These are phyloP conservation scores for Thelonectria rubi DNA, from an alignment of 2,329 filamentous ascomycete species.

Conservation along the genomic window DNA sequence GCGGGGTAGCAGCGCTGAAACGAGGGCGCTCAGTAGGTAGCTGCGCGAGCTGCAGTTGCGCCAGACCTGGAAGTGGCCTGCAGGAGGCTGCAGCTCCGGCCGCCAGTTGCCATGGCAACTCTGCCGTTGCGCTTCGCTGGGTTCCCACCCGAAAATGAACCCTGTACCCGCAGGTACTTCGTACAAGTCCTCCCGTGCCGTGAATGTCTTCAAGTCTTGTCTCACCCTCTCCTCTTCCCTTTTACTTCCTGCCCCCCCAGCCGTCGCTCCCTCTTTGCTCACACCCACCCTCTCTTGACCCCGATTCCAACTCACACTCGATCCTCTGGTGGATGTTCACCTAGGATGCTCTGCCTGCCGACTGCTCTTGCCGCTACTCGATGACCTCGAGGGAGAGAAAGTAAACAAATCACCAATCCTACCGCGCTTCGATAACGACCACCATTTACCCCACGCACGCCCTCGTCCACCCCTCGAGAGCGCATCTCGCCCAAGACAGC, in stretches of 20 bases:
- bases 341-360: slow-evolving; percentile 39
- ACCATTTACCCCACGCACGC: slow-evolving; percentile 19
- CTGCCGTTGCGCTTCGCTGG: slow-evolving; percentile 11
- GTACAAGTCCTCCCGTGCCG: slow-evolving; percentile 18
- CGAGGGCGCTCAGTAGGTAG: slow-evolving; percentile 31
- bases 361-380: slow-evolving; percentile 37
- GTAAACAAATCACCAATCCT: slow-evolving; percentile 35
- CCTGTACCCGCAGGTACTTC: not conserved
- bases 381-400: slow-evolving; percentile 43
- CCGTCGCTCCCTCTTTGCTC: slow-evolving; percentile 1
- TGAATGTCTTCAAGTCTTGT: slow-evolving; percentile 40
- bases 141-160: slow-evolving; percentile 5
- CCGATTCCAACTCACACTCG: not conserved
- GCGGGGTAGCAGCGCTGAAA: slow-evolving; percentile 41
- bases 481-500: slow-evolving; percentile 12
- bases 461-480: not conserved
- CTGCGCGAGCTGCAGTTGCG: no score
- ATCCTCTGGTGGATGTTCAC: slow-evolving; percentile 21
- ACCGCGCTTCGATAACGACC: slow-evolving; percentile 29
- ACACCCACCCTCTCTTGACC: slow-evolving; percentile 22
- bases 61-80: no score
- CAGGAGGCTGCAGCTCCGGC: slow-evolving; percentile 27
- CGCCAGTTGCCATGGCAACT: slow-evolving; percentile 40
- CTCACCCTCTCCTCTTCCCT: slow-evolving; percentile 32
- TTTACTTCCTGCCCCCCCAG: slow-evolving; percentile 5